Percentiles rank a stretch among this genome's conserved stretches.
These are phyloP conservation scores for Massarina eburnea DNA, from an alignment of 2,329 filamentous ascomycete genomes.

Conservation along the genomic window DNA sequence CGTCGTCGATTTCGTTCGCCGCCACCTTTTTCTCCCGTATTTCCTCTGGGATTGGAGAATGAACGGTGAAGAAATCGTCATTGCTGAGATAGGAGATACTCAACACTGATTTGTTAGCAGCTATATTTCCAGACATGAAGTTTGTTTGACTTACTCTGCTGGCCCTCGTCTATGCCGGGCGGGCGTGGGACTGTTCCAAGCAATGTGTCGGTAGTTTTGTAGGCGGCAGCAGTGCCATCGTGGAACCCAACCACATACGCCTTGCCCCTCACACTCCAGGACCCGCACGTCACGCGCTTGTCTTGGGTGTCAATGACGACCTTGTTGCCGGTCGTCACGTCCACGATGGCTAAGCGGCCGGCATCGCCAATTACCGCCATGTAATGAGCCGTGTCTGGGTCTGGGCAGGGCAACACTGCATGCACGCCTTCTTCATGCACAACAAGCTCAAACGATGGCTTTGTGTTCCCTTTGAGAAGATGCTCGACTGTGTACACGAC, in stretches of 20 bases:
- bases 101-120: conserved; percentile 58
- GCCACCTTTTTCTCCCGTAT: conserved; percentile 62
- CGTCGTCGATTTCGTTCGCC: conserved; percentile 63
- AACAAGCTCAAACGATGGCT: conserved; percentile 71
- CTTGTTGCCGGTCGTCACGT: conserved; percentile 64
- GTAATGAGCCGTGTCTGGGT: conserved; percentile 68
- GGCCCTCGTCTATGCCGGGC: conserved; percentile 62
- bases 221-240: conserved; percentile 78
- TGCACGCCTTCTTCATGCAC: conserved; percentile 76
- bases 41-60: conserved; percentile 54
- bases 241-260: conserved; percentile 84
- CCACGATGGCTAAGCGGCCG: conserved; percentile 81
- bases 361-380: conserved; percentile 79
- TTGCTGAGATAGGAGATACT: conserved; percentile 88
- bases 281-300: conserved; percentile 75
- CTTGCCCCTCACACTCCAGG: conserved; percentile 93
- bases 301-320: conserved; percentile 59
- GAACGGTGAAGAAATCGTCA: conserved; percentile 76
- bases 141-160: conserved; percentile 61
- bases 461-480: conserved; percentile 62
- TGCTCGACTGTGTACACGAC: conserved; percentile 77
- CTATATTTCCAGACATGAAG: neutral
- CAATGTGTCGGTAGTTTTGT: conserved; percentile 71
- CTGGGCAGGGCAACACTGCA: conserved; percentile 78
- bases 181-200: conserved; percentile 81